phyloP scores from a whole-genome alignment of 805 yeast genomes.

The Myxozyma udenii region DNA sequence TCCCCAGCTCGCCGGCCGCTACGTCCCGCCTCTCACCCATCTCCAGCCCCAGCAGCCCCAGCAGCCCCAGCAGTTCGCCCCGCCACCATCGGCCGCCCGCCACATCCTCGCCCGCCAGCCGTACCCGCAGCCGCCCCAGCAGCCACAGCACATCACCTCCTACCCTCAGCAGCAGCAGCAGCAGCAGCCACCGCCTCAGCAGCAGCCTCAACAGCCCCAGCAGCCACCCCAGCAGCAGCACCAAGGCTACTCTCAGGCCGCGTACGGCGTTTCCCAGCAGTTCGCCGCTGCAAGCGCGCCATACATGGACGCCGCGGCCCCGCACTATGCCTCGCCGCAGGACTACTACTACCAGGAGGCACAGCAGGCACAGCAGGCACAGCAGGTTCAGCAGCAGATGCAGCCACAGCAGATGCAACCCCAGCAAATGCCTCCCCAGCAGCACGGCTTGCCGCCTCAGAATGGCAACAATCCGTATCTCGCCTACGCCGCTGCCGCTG shows the following conservation, averaged over 20 bases:
- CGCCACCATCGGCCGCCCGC: background rate
- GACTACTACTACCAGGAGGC: constrained; percentile 5
- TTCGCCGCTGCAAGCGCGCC: constrained; percentile 3
- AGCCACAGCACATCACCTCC: constrained; percentile 1
- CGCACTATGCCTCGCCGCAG: constrained; percentile 1
- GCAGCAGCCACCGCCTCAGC: constrained; percentile 7
- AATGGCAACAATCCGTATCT: too few relatives aligned
- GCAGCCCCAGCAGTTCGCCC: background rate
- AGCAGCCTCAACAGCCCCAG: background rate
- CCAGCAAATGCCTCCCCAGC: background rate
- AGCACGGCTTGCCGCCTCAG: background rate
- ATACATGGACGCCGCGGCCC: constrained; percentile 6
- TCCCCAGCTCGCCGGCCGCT: constrained; percentile 1
- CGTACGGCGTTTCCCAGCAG: constrained; percentile 19
- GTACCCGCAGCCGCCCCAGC: constrained; percentile 1
- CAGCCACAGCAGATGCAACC: background rate
- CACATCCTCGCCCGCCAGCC: background rate
- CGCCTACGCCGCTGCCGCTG: constrained; percentile 23
- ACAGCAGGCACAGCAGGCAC: constrained; percentile 1
- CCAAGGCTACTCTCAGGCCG: constrained; percentile 15
- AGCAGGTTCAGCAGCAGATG: background rate
- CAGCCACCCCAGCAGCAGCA: background rate
- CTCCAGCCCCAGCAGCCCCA: constrained; percentile 10
- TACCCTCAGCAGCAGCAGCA: constrained; percentile 1
- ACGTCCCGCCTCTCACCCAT: constrained; percentile 8